A percentile compares a stretch with the other conserved stretches of the same genome.
Evolutionary conservation across 805 yeast genomes (phyloP).

Genomic region (Starmerella floricola): DNA sequence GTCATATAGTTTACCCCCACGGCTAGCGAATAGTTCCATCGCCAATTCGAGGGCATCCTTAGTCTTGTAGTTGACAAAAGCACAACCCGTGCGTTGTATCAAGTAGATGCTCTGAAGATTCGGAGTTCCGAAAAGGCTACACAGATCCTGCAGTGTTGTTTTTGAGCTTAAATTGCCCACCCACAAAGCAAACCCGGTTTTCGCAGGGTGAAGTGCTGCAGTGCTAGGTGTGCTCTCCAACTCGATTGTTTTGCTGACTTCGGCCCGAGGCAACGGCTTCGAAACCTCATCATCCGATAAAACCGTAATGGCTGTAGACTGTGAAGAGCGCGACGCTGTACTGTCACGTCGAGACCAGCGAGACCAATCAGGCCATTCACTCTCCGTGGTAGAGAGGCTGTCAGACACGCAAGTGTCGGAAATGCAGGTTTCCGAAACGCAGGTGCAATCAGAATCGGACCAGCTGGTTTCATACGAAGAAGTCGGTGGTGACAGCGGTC

Average conservation of each 20-base stretch:
- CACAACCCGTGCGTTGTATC: conserved; percentile 34
- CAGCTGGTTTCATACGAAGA: background rate
- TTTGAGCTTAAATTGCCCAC: conserved; percentile 34
- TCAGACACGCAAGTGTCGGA: background rate
- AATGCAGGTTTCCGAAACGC: background rate
- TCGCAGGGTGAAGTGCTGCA: conserved; percentile 38
- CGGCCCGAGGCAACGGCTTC: background rate
- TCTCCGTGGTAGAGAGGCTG: too few species aligned
- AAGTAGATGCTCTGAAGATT: conserved; percentile 31
- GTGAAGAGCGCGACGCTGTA: background rate
- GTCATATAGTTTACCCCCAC: conserved; percentile 27
- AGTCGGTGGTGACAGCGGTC: background rate
- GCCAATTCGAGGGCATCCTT: conserved; percentile 28
- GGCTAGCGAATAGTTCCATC: conserved; percentile 21
- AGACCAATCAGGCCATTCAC: conserved; percentile 12
- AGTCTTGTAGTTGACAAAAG: conserved; percentile 31
- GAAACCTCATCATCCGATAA: background rate
- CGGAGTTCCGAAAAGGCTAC: conserved; percentile 30
- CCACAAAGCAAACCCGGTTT: conserved; percentile 35
- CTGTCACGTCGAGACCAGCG: conserved; percentile 4
- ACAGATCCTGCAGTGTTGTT: conserved; percentile 29
- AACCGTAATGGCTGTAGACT: background rate
- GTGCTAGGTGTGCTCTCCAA: background rate
- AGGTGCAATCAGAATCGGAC: background rate
- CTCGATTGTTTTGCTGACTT: background rate